phyloP scores from a whole-genome alignment of 768 basidiomycete genomes.

The Pulveroboletus sp. region DNA sequence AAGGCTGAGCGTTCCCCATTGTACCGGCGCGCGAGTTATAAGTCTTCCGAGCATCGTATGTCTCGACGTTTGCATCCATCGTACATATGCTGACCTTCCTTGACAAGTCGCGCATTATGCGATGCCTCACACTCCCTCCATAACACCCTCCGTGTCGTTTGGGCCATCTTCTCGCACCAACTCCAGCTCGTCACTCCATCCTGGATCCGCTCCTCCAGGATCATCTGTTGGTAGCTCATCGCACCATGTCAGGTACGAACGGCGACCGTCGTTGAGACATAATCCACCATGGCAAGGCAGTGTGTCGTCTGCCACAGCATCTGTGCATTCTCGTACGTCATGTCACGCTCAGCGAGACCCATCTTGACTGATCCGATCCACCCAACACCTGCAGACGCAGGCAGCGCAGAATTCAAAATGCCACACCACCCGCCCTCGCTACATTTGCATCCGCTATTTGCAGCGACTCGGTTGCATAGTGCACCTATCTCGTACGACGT shows the following conservation, averaged over 20 bases:
- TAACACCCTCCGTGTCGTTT: conserved; percentile 32
- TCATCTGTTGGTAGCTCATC: conserved; percentile 39
- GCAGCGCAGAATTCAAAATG: conserved; percentile 23
- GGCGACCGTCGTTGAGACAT: conserved; percentile 45
- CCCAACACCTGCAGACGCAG: conserved; percentile 11
- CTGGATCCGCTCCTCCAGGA: conserved; percentile 36
- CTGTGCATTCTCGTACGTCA: conserved; percentile 40
- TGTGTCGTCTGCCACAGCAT: conserved; percentile 36
- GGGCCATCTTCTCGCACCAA: conserved; percentile 47
- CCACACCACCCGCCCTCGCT: conserved; percentile 33
- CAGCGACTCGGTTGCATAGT: conserved; percentile 49
- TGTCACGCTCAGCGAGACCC: conserved; percentile 1
- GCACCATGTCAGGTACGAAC: conserved; percentile 37
- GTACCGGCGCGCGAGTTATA: conserved; percentile 42
- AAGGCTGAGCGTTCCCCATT: conserved; percentile 34
- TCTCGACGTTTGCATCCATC: conserved; percentile 10
- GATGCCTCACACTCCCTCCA: conserved; percentile 28
- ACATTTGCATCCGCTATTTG: conserved; percentile 63
- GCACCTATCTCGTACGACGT: conserved; percentile 64
- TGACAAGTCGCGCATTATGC: conserved; percentile 29
- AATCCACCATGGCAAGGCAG: conserved; percentile 46
- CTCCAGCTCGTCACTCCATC: conserved; percentile 47
- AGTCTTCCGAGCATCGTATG: conserved; percentile 44
- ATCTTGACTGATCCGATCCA: conserved; percentile 4
- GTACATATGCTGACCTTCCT: conserved; percentile 1